These are phyloP conservation scores for Inosperma sp. DNA, from an alignment of 768 basidiomycete species.

Conservation along the genomic window DNA sequence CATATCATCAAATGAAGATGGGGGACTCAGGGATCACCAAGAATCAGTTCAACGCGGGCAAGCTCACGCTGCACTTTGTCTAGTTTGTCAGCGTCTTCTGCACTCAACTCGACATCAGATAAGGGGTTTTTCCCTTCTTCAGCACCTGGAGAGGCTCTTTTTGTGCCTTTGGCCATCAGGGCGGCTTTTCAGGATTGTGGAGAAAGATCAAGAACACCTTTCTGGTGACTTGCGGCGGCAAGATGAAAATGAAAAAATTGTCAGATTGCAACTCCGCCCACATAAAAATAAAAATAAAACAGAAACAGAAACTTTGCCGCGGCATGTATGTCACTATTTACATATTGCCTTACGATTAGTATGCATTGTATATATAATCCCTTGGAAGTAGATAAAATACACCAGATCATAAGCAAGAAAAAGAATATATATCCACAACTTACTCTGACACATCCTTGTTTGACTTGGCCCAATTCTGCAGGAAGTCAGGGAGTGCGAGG, in stretches of 20 bases:
- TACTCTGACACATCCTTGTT: background rate
- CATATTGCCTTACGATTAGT: too few relatives aligned
- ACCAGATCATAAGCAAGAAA: too few relatives aligned
- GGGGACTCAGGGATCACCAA: slow-evolving; percentile 48
- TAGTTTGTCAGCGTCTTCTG: slow-evolving; percentile 69
- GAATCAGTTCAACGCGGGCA: slow-evolving; percentile 62
- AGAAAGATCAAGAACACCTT: background rate
- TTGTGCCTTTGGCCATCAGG: slow-evolving; percentile 48
- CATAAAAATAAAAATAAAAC: too few relatives aligned
- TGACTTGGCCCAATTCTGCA: slow-evolving; percentile 11
- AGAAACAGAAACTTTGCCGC: too few relatives aligned
- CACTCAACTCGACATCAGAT: slow-evolving; percentile 60
- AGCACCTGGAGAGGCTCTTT: slow-evolving; percentile 78
- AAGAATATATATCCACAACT: background rate
- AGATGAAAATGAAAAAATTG: too few relatives aligned
- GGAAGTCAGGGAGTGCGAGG: slow-evolving; percentile 7
- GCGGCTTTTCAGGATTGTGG: background rate
- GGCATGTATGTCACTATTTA: too few relatives aligned
- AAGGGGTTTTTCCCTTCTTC: slow-evolving; percentile 70
- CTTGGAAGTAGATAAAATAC: too few relatives aligned
- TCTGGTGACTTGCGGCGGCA: too few relatives aligned
- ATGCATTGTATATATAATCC: too few relatives aligned
- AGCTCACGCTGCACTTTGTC: slow-evolving; percentile 62
- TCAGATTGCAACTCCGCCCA: too few relatives aligned
- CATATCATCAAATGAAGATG: background rate